Evolutionary conservation across 805 yeast species (phyloP).

Genomic region (Zygotorulaspora danielsina): DNA sequence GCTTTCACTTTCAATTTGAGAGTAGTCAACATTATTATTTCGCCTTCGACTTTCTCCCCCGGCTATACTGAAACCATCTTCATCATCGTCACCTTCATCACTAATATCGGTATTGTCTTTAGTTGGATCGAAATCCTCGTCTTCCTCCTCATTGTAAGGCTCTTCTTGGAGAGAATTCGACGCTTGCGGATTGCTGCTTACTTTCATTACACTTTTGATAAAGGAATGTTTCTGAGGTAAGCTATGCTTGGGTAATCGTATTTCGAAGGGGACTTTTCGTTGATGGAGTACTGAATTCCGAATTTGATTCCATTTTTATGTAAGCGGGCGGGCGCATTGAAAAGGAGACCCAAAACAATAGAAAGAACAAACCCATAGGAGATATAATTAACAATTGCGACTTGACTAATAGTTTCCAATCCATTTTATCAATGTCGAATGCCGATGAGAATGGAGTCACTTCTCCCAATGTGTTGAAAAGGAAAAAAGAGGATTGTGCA

Average conservation of each 20-base stretch:
- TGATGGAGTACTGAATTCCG: too few species aligned
- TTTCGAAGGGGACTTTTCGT: too few species aligned
- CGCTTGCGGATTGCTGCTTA: too few species aligned
- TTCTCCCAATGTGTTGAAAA: constrained; percentile 43
- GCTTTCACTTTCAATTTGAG: constrained; percentile 48
- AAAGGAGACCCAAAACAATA: constrained; percentile 1
- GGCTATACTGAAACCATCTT: background rate
- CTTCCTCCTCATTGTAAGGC: constrained; percentile 36
- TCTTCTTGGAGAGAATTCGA: constrained; percentile 31
- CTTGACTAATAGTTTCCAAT: background rate
- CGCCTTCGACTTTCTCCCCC: constrained; percentile 29
- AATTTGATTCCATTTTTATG: too few species aligned
- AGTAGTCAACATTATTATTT: constrained; percentile 37
- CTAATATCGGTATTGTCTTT: constrained; percentile 37
- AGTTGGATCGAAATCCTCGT: constrained; percentile 38
- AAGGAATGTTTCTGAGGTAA: background rate
- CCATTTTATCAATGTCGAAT: constrained; percentile 11
- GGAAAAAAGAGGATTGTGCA: constrained; percentile 61
- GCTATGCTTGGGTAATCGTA: background rate
- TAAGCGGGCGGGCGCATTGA: background rate
- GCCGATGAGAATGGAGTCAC: constrained; percentile 16
- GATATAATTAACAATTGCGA: background rate
- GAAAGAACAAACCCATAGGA: background rate
- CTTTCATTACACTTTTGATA: too few species aligned
- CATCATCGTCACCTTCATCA: constrained; percentile 29